Evolutionary conservation across 257 asterid genomes (phyloP), one percentile per base, ranked within the genome.

Genomic region (Nyctanthes arbortristis): DNA sequence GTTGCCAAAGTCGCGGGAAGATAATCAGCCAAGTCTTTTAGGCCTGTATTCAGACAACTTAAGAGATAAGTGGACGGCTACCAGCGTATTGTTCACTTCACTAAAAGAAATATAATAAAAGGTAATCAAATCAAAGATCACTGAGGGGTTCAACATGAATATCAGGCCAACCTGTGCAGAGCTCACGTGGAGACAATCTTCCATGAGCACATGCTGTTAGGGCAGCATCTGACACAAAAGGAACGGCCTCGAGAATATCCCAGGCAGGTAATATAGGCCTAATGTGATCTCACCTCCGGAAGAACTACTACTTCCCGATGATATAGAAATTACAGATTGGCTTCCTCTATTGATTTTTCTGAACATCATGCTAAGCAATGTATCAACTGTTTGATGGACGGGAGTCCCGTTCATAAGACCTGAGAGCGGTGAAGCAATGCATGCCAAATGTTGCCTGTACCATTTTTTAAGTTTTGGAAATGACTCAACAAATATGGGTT

Each of bases 1-100:
- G 96, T 87, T 67, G 96, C 97, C 82, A 93, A 81, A 18, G 99
- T 91, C 61, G 99, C 99, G 22, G 99, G 99, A 77, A 93, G 97
- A 75, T 81, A 87, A 86, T 93, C 99, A 10, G 96, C 97, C 81
- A 93, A 86, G 65, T 93, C 99, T 82, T 93, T 93, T 68, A 93
- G 89, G 76, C 97, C 99, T 91, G 82, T 49, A 64, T 31, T 56
- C 4, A 66, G 64, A 71, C 68, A 64, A 65, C 62, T 25, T 33
- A 62, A 69, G 18, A 49, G 60, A 34, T 58, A 49, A 66, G 69
- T 33, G n/a, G 37, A 68, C 70, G 61, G 43, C 10, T 56, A 45
- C 60, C 9, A 11, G 59, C 24, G 14, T 29, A 40, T 61, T 62
- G 25, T 54, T 40, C 22, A 61, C 9, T 43, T 30, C 29, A 58